Conservation (phyloP, 441 rosid genomes). For the Pelargonium cotyledonis region DNA sequence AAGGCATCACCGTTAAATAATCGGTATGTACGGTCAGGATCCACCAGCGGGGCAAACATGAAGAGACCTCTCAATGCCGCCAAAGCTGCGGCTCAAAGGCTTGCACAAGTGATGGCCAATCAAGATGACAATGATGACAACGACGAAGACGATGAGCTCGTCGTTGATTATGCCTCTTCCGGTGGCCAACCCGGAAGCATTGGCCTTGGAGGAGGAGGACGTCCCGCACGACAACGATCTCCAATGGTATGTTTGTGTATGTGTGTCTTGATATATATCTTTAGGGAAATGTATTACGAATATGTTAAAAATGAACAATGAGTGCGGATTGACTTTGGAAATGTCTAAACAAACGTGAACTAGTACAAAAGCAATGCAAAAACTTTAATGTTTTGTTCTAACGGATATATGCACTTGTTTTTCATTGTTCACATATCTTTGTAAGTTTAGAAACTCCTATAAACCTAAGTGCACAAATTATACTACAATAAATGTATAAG, state of each 20-base stretch:
- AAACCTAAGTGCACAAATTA: no score
- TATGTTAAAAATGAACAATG: no score
- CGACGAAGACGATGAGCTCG: conserved; percentile 49
- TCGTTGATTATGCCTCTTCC: conserved; percentile 27
- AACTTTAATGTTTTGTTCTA: no score
- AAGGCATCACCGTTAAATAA: conserved; percentile 40
- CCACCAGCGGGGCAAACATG: conserved; percentile 28
- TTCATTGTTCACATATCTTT: no score
- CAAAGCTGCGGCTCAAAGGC: conserved; percentile 85
- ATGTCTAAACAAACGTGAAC: no score
- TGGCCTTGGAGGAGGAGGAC: conserved; percentile 64
- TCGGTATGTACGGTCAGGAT: conserved; percentile 61
- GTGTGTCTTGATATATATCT: no score
- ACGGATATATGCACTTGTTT: no score
- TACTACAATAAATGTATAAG: no score
- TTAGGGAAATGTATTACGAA: no score
- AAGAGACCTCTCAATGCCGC: conserved; percentile 59
- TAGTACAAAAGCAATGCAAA: no score
- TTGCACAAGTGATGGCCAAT: conserved; percentile 84
- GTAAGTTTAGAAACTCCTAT: no score
- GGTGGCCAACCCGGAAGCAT: conserved; percentile 36
- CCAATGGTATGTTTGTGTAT: conserved; percentile 40
- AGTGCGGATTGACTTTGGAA: no score
- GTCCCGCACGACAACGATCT: conserved; percentile 31
- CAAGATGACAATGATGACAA: conserved; percentile 44